Base-by-base conservation (phyloP, 768 basidiomycete species). In the Royoungia palumana region DNA sequence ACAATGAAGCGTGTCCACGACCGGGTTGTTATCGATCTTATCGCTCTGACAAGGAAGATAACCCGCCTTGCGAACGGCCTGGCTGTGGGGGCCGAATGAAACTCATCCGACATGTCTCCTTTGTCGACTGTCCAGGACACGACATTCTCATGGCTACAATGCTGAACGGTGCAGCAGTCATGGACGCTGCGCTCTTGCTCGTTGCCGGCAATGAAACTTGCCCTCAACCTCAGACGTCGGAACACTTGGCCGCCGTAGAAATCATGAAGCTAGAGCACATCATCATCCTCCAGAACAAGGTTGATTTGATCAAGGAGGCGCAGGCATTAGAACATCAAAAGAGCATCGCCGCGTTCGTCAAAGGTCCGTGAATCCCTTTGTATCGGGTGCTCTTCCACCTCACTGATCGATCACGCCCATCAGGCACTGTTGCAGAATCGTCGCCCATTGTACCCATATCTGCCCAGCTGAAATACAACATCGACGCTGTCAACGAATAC, bases 91-190 rank as follows among this genome's bases (percentile, higher is more conserved):
- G 84, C 47, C 80, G 82, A 16, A 94, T 97, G 92, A 87, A 87
- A 60, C 83, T 98, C 57, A 65, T 97, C 55, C 86, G 94, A 57
- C 96, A 99, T 62, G 94, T 98, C 63, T 98, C 95, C 4, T 99
- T 99, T 70, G 96, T 99, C 65, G 96, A 99, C 70, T 93, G 88
- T 60, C 92, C 90, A 2, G 91, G 94, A 53, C 94, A 95, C 81
- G 94, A 97, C 70, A 98, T 99, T 84, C 85, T 99, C 70, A 99
- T 99, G 96, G 96, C 96, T 43, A 99, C 95, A 56, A 99, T 99
- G 96, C 77, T 99, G 59, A 98, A 98, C 79, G 96, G 95, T 70
- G 96, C 96, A 35, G 96, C 96, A 10, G 95, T 98, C 76, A 99
- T 98, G 96, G 94, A 98, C 71, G 96, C 94, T 46, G 96, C 96